Percentiles rank a stretch among this genome's conserved stretches.
Conservation (phyloP, 768 basidiomycete genomes). For the Artomyces pyxidatus region DNA sequence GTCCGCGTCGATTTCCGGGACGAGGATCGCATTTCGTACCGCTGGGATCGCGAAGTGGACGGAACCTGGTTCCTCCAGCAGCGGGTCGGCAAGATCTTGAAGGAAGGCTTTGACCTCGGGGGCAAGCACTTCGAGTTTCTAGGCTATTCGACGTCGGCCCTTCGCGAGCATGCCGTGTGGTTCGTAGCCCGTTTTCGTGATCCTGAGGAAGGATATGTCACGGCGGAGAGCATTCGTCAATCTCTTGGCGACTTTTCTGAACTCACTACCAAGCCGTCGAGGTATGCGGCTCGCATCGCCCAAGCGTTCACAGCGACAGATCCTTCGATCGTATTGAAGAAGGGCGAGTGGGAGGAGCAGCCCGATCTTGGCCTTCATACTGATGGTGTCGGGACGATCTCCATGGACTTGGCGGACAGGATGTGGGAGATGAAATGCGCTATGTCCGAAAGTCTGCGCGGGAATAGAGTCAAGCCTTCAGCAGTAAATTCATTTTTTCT, state of each 20-base stretch:
- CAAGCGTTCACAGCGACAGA: constrained; percentile 84
- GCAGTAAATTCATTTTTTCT: constrained; percentile 39
- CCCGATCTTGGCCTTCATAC: constrained; percentile 58
- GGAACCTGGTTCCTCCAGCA: constrained; percentile 40
- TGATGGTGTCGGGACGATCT: constrained; percentile 79
- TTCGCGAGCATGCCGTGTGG: constrained; percentile 80
- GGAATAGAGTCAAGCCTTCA: constrained; percentile 39
- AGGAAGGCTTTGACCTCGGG: constrained; percentile 59
- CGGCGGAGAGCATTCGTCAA: constrained; percentile 49
- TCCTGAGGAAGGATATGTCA: constrained; percentile 35
- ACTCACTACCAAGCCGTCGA: constrained; percentile 45
- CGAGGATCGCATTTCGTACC: constrained; percentile 68
- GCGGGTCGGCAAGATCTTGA: constrained; percentile 30
- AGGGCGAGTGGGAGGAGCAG: constrained; percentile 55
- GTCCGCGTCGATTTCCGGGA: constrained; percentile 81
- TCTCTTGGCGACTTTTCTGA: constrained; percentile 62
- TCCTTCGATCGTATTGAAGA: constrained; percentile 50
- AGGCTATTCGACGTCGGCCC: constrained; percentile 72
- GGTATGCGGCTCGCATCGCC: constrained; percentile 74
- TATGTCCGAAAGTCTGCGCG: constrained; percentile 21
- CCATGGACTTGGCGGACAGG: constrained; percentile 41
- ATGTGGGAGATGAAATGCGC: constrained; percentile 54
- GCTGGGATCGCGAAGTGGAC: constrained; percentile 64
- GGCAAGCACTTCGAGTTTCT: constrained; percentile 72
- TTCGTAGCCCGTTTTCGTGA: constrained; percentile 60